phyloP scores from a whole-genome alignment of 805 yeast species.

The Candida verbasci region DNA sequence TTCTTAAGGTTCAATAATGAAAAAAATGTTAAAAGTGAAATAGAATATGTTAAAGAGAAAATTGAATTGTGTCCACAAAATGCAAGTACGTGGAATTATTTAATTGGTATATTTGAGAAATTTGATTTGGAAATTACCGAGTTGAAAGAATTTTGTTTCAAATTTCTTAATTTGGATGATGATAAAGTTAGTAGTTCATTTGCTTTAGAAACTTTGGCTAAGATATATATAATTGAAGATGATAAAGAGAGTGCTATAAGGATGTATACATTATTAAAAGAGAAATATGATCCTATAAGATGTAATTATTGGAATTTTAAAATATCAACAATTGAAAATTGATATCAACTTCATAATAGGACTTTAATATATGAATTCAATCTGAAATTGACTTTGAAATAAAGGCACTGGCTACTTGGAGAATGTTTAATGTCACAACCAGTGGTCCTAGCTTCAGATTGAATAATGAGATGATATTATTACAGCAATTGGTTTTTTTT shows the following conservation, averaged over 20 bases:
- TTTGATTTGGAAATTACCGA: conserved; percentile 23
- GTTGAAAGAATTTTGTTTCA: conserved; percentile 42
- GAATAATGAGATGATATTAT: too few relatives aligned
- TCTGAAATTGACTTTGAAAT: too few relatives aligned
- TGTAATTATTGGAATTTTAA: conserved; percentile 57
- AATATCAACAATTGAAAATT: background rate
- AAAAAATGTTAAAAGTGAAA: conserved; percentile 39
- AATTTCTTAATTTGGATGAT: conserved; percentile 31
- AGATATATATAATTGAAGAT: conserved; percentile 35
- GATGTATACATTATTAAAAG: conserved; percentile 49
- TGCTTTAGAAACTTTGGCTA: conserved; percentile 62
- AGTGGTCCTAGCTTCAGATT: too few relatives aligned
- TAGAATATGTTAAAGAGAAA: conserved; percentile 44
- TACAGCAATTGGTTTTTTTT: too few relatives aligned
- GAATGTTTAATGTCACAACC: too few relatives aligned
- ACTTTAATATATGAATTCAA: too few relatives aligned
- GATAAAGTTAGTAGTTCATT: conserved; percentile 43
- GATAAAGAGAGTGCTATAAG: conserved; percentile 30
- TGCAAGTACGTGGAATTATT: conserved; percentile 81
- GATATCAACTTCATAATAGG: too few relatives aligned
- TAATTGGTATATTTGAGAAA: conserved; percentile 49
- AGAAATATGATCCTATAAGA: conserved; percentile 59
- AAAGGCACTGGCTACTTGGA: too few relatives aligned
- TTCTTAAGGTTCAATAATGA: conserved; percentile 40
- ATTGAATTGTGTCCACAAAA: conserved; percentile 72